Evolutionary conservation across 176 grass and related monocot species (phyloP), one percentile per base, ranked within the genome.

Genomic region (Eleusine coracana): DNA sequence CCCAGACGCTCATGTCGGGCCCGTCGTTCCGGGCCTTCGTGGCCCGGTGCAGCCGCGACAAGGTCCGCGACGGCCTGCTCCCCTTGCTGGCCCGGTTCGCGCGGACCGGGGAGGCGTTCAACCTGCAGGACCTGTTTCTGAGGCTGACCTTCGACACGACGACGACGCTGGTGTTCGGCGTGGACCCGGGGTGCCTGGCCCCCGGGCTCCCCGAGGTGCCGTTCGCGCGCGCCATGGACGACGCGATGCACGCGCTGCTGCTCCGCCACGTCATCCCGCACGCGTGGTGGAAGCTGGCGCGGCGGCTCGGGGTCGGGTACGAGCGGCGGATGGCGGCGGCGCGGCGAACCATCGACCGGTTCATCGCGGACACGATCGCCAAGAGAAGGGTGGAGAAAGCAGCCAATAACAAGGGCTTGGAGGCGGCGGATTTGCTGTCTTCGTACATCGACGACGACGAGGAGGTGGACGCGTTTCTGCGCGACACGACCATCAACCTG

Each of bases 401-500:
- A 3, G 50, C 28, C 15, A 69, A 65, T 7, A 31, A 71, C 73
- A 10, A 29, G 23, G 65, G 34, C 34, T 80, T 25, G 25, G 25
- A 25, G 25, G 25, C 86, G n/a, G 65, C 62, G 3, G 90, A 96
- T 44, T 58, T 96, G 70, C 69, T 92, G 0, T 96, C 93, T 0
- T 90, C 93, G 17, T 96, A 90, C 75, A 90, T 96, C 44, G 21
- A 92, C 49, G 74, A 90, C 0, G 73, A 72, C 2, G 58, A 86
- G 0, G 79, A 66, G 39, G 16, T 84, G 6, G 83, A 90, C 65
- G 72, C 73, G 66, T 86, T 86, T 77, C 88, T 95, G 34, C 83
- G 88, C n/a, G 93, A 95, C 85, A 95, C 93, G 13, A 86, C 90
- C 36, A 45, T 95, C 15, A 95, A 95, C 66, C 86, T 95, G 12